Evolutionary conservation across 768 basidiomycete genomes (phyloP), one percentile per base, ranked within the genome.

Genomic region (Royoungia palumana): DNA sequence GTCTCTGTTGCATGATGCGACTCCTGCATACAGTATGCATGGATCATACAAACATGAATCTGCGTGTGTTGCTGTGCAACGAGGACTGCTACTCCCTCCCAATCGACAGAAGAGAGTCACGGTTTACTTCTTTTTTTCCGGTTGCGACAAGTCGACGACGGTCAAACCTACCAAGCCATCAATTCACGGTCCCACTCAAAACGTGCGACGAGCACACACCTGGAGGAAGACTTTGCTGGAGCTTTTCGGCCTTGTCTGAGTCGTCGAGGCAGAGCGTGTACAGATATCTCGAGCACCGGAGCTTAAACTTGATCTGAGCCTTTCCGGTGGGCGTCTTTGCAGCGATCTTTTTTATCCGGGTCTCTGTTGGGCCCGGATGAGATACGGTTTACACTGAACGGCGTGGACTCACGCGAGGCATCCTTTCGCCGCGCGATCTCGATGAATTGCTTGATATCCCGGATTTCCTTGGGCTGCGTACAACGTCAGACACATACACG

Each of bases 371-470:
- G 32, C 44, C 50, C 35, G 46, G n/a, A 37, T 50, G 42, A 44
- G 17, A 28, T 4, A 42, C n/a, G 19, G 22, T 17, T 50, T 28
- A 22, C 8, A 17, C 4, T 27, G n/a, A 17, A 30, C 10, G n/a
- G n/a, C n/a, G n/a, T 3, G n/a, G 13, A 22, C 16, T 14, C 21
- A 36, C 95, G 84, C 52, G 82, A 83, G 58, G 96, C 96, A 82
- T 96, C 95, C 82, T 93, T 95, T 76, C 95, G 85, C 78, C 86
- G 85, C 47, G 94, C 87, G 70, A 95, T 91, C 76, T 93, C 87
- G 72, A 98, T 89, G 78, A 98, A 97, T 73, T 90, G 80, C 79
- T 98, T 99, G 81, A 98, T 97, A 74, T 98, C 94, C 63, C 81
- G 79, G 77, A 99, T 85, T 83, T 97, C 90, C 77, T 96, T 94